A percentile compares a stretch with the other conserved stretches of the same genome.
These are phyloP conservation scores for Quercus parvula DNA, from an alignment of 306 rosid genomes.

Conservation along the genomic window DNA sequence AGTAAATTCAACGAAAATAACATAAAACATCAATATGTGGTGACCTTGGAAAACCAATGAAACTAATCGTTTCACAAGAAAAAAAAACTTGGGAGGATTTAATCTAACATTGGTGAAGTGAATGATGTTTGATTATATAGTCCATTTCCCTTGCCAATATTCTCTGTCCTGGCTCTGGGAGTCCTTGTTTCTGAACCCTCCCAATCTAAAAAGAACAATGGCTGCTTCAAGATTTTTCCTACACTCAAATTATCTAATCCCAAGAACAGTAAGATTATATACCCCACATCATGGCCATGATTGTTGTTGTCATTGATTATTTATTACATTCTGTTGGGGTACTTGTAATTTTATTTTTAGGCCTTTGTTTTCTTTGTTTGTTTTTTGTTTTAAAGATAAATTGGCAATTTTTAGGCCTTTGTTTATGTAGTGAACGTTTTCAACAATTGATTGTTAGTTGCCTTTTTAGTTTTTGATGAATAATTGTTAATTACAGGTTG, in stretches of 20 bases:
- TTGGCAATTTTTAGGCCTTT: no score
- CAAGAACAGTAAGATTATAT: not conserved
- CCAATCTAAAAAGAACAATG: not conserved
- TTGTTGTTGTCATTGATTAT: not conserved
- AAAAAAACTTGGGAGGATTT: no score
- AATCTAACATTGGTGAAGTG: not conserved
- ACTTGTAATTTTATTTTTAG: not conserved
- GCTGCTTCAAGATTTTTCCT: not conserved
- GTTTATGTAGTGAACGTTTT: no score
- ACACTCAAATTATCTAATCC: not conserved
- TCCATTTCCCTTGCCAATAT: not conserved
- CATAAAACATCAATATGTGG: no score
- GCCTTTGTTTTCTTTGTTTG: no score
- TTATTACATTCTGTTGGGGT: no score
- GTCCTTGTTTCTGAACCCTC: not conserved
- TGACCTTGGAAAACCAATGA: no score
- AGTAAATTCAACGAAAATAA: no score
- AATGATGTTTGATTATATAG: not conserved
- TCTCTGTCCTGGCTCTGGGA: not conserved
- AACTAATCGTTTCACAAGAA: no score
- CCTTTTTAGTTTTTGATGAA: no score
- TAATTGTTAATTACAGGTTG: no score
- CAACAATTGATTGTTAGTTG: no score
- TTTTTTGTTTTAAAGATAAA: not conserved
- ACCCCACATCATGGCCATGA: not conserved